Base-by-base conservation (phyloP, 495 filamentous ascomycete species). In the Penicillium samsonianum region DNA sequence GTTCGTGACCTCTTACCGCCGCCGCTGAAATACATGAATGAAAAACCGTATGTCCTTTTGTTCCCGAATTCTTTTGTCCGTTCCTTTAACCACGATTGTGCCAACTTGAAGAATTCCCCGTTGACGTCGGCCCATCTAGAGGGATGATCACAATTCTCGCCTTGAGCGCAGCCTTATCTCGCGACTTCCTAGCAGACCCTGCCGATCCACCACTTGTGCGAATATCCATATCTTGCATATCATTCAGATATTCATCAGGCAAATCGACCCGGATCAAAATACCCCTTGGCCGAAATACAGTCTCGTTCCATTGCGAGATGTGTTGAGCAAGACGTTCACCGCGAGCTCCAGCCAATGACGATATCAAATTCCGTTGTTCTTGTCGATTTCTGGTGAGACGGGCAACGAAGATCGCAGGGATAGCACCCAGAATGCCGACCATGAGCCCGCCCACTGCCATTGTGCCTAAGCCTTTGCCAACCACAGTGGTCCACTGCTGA, bases 141-240 rank as follows among this genome's bases (percentile, higher is more conserved):
- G 71, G 71, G 58, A 75, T 69, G 46, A 75, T 67, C 22, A 75
- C 73, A 60, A 75, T 65, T 28, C 73, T 55, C 11, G 68, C 70
- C 43, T 70, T 66, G 0, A 54, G 33, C 14, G 65, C 60, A 16
- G 67, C 68, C 28, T 65, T 65, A 5, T 64, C 60, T 4, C 55
- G 55, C 11, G 26, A 50, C n/a, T 57, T 53, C 23, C 44, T 8
- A 2, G 46, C 48, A 12, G 56, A 44, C 10, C 30, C 35, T 4
- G 19, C 3, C 0, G 54, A 51, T 0, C 38, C 30, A 1, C 25
- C 50, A 20, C 14, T 56, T 3, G 35, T 42, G 30, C 52, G 53
- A 9, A 74, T 43, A 56, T 73, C 62, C 67, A 72, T 67, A 35
- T 44, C 30, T 17, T 59, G 30, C 49, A 73, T 50, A 23, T 71